Base-by-base conservation (phyloP, 108 stramenopile genomes). In the Mayamaea pseudoterrestris region DNA sequence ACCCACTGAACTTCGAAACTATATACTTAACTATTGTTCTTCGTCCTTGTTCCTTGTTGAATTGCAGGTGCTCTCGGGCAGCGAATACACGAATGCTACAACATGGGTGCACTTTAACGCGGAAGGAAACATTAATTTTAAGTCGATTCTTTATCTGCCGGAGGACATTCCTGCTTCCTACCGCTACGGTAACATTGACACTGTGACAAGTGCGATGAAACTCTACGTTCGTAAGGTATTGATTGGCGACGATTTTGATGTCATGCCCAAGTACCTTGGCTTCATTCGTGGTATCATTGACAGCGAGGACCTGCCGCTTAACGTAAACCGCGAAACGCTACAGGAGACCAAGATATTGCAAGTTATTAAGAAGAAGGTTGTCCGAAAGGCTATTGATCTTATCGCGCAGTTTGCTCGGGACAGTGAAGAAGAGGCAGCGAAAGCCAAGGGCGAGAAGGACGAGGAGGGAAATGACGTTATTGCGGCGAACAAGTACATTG, bases 51-150 rank as follows among this genome's bases (percentile, higher is more conserved):
- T n/a, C n/a, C n/a, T n/a, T n/a, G n/a, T n/a, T n/a, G n/a, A n/a
- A n/a, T n/a, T n/a, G n/a, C n/a, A n/a, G n/a, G 61, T 72, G 9
- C 50, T 96, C 29, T 46, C 66, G 8, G 90, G 87, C 40, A 87
- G 81, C 22, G 41, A 41, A 18, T 18, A n/a, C 26, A 46, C 24
- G 23, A 71, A 93, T 36, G 75, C 96, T 18, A 57, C 69, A 27
- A 54, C 76, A 5, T 98, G 97, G 96, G 75, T 79, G 18, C 99
- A 99, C 72, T 99, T 99, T 66, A 88, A 92, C 61, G 99, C 99
- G 16, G 99, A 99, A 75, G 99, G 99, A 49, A 98, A 98, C 61
- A 95, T 99, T 58, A 98, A 99, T 73, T 99, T 99, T 86, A 93
- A 88, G 63, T 83, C 88, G 13, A 90, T 99, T 46, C 66, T 99